These are phyloP conservation scores for Cephaloascus albidus DNA, from an alignment of 805 yeast genomes.

Conservation along the genomic window DNA sequence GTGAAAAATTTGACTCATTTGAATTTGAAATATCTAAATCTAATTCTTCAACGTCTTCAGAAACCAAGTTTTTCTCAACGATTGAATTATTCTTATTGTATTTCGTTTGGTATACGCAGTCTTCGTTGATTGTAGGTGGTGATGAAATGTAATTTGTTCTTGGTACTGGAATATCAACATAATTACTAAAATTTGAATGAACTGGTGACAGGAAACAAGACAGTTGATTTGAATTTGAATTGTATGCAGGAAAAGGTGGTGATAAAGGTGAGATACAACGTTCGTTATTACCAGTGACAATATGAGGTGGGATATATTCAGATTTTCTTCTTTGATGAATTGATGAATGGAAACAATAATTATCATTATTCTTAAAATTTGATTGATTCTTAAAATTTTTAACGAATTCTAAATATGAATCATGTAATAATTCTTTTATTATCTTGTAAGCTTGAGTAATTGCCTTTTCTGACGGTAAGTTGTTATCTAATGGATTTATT, in stretches of 20 bases:
- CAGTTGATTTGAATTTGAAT: not conserved
- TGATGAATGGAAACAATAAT: conserved; percentile 8
- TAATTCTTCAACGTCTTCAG: not conserved
- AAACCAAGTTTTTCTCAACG: too few relatives aligned
- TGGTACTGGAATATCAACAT: not conserved
- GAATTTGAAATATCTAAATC: not conserved
- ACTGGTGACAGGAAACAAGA: not conserved
- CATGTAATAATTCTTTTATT: conserved; percentile 20
- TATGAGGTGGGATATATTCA: not conserved
- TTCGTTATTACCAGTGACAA: not conserved
- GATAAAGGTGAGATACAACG: not conserved
- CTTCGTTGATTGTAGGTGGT: too few relatives aligned
- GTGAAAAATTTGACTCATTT: not conserved
- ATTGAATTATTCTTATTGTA: too few relatives aligned
- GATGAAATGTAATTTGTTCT: not conserved
- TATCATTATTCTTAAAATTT: conserved; percentile 11
- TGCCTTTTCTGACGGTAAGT: conserved; percentile 1
- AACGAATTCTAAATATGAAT: conserved; percentile 22
- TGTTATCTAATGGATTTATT: not conserved
- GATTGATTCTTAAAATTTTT: conserved; percentile 8
- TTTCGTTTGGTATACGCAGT: too few relatives aligned
- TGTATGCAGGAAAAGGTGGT: not conserved
- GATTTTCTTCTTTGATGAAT: conserved; percentile 2
- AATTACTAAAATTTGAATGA: not conserved
- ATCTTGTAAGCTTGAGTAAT: conserved; percentile 8